Evolutionary conservation across 1,284 basidiomycete genomes (phyloP), one percentile per base, ranked within the genome.

Genomic region (Irpex sp.): DNA sequence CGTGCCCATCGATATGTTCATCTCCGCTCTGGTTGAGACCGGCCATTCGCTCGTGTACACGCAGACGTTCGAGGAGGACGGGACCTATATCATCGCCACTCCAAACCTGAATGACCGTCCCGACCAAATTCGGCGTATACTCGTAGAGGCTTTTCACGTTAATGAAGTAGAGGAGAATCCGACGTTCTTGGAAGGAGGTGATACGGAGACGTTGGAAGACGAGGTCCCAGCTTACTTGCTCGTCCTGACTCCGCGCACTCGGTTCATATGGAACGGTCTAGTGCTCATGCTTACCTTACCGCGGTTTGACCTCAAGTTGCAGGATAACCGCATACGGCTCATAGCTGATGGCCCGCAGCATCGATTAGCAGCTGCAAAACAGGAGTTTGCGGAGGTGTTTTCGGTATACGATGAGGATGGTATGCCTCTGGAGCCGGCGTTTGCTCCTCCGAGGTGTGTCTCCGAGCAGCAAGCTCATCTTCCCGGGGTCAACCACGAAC

Each of bases 41-140:
- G 94, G 94, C 69, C 97, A 99, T 74, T 93, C 97, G 77, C 86
- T 99, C 63, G 93, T 99, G 47, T 97, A 97, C 76, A 98, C 96
- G 0, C 87, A 92, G 67, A 83, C 83, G 1, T 92, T 93, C 72
- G 96, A 98, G 74, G 89, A 93, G 70, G 90, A 97, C 31, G 96
- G 96, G 9, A 89, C 92, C n/a, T 99, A 99, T 74, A 87, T 99
- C 66, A 82, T 99, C 62, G 97, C 94, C 8, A 91, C 95, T 40
- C 86, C 83, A 2, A 85, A 86, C n/a, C 82, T 99, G 31, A 89
- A 88, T 70, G 89, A 96, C 60, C 87, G 89, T n/a, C 90, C 93
- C 0, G 89, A 92, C 13, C 79, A 86, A 55, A 92, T 98, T 67
- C 87, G 87, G 21, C 87, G 91, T 58, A 87, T 99, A 19, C 82